Evolutionary conservation across 148 eudicot species (phyloP), one percentile per base, ranked within the genome.

Genomic region (Nepenthes gracilis): DNA sequence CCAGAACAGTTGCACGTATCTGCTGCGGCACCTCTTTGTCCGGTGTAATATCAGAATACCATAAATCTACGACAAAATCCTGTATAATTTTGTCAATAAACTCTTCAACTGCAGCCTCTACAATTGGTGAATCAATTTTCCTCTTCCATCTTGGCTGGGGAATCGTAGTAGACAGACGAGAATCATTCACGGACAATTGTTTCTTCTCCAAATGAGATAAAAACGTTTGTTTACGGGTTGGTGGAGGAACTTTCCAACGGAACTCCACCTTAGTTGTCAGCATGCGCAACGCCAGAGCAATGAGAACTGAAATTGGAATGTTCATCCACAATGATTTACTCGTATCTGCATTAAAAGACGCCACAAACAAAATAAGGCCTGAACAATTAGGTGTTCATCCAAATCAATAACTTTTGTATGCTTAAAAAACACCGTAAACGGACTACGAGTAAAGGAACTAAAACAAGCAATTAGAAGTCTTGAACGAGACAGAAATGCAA

Each of bases 251-350:
- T 75, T 86, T 86, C 83, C 80, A 73, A 33, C 70, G 84, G 57
- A 93, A 82, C 43, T 93, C 95, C 72, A 86, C 84, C 73, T 89
- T 81, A 61, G 77, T 84, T 43, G 80, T 67, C 51, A 89, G 66
- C 37, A 78, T 58, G 13, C 95, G 83, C 61, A 83, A 64, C 57
- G 78, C 74, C 72, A 78, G 68, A 67, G 90, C 92, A 57, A 84
- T 54, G 13, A 89, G 65, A 48, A 89, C 35, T 38, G 99, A 80
- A 69, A 93, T 76, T 32, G 99, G 99, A 34, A 93, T 51, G 70
- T 93, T 93, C 99, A 84, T 89, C 91, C 90, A 86, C 95, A 93
- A 89, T 68, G 97, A 89, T 73, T 86, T 93, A 79, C 97, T 93
- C 53, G 97, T 89, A 58, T 93, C 99, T 93, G 84, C 85, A 83